Base-by-base conservation (phyloP, 306 rosid species). In the Aeschynomene evenia region DNA sequence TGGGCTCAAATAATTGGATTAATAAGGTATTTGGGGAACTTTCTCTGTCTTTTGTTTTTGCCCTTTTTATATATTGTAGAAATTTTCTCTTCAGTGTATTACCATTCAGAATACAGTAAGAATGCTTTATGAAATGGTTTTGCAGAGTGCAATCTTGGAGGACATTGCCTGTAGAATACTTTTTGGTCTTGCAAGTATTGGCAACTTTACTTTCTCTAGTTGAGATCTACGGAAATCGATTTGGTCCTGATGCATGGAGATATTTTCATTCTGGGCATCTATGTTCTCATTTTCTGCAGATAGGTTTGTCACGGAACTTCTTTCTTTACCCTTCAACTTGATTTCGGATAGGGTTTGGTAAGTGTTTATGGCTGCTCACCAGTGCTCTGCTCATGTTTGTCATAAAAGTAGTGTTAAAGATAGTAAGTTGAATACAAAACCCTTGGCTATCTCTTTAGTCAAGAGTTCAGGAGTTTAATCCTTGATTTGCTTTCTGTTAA, bases 1-100 rank as follows among this genome's bases (percentile, higher is more conserved):
- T 89, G 96, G 98, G 88, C 86, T 65, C 81, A 87, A 68, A 79
- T 92, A 80, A 76, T 89, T 54, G 98, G 98, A 73, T 75, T 92
- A 64, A 80, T 77, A 84, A 84, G 76, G 98, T 89, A 77, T 19
- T 56, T 69, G 31, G 61, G 31, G 61, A 62, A 57, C 53, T 64
- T 64, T 49, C 57, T 60, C 64, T 60, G 15, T 36, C 14, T 26
- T 39, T 39, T 50, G 22, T 26, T 52, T 65, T 8, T 10, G 31
- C 42, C 46, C 36, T 43, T 20, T 55, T 63, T 53, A 21, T 53
- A n/a, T 56, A 57, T 39, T 42, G 11, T 45, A 18, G 46, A 45
- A 16, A 36, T 70, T 63, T 11, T 55, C 29, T 45, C 56, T 18
- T 68, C 58, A 20, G 66, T 54, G 73, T 53, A 74, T 62, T 22